Base-by-base conservation (phyloP, 139 green algal species). In the Tetratostichococcus sp. region DNA sequence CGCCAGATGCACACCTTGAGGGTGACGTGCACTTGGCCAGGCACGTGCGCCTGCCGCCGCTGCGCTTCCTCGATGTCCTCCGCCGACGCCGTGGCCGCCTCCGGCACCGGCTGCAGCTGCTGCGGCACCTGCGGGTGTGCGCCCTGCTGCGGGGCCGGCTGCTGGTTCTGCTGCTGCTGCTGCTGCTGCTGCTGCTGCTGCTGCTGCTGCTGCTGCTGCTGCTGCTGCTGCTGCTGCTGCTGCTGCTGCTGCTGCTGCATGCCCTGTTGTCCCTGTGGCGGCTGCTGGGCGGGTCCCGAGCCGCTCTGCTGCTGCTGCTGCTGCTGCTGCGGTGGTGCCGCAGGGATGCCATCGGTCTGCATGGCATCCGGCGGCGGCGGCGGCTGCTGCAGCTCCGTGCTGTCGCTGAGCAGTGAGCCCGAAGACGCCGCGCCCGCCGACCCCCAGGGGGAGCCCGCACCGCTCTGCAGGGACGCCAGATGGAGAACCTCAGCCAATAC, bases 1-100 rank as follows among this genome's bases (percentile, higher is more conserved):
- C n/a, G n/a, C n/a, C n/a, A n/a, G n/a, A n/a, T n/a, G n/a, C 50
- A 26, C 50, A 62, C 31, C 66, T 81, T 81, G 31, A 81, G 71
- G 22, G 26, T 75, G 43, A 81, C 71, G 26, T 77, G 71, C 31
- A 81, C 50, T 62, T 62, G 50, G 11, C 50, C 50, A 62, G 50
- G 50, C 50, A 62, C 50, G 50, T 62, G 50, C 2, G 50, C 50
- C 50, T 62, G 50, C 50, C 19, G 14, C 50, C 17, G 50, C 50
- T 28, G 17, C 22, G 50, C 50, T 4, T 62, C 50, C 14, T 62
- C 50, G 2, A 26, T 17, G 26, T 8, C 11, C 50, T 8, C 50
- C 50, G 50, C 17, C 50, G 50, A 2, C 2, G 50, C 14, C 17
- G 17, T 14, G 39, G 8, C 59, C 0, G 26, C 65, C 31, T 28